Percentiles rank a stretch among this genome's conserved stretches.
Evolutionary conservation across 1,284 basidiomycete genomes (phyloP).

Genomic region (Papiliotrema flavescens): DNA sequence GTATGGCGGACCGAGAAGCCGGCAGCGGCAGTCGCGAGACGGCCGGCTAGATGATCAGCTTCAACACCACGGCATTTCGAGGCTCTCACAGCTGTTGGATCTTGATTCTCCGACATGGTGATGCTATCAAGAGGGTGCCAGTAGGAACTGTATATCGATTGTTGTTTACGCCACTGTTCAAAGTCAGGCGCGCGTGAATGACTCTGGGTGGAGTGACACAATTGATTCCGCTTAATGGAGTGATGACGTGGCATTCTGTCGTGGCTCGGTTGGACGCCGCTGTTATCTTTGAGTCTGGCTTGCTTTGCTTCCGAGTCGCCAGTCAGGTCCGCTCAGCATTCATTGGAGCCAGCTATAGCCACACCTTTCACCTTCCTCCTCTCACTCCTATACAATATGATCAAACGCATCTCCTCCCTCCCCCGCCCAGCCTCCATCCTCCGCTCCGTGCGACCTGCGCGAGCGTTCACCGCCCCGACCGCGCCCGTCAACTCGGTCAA

Average conservation of each 20-base stretch:
- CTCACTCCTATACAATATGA: constrained; percentile 22
- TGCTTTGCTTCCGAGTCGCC: neutral
- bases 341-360: too few relatives aligned
- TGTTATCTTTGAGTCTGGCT: neutral
- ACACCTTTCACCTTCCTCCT: neutral
- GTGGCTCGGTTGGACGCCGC: neutral
- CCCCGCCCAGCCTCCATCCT: constrained; percentile 22
- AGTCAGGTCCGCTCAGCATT: neutral
- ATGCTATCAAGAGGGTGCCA: too few relatives aligned
- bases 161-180: constrained; percentile 2
- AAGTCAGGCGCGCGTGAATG: neutral
- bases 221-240: neutral
- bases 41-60: neutral
- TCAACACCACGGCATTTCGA: neutral
- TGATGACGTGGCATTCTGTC: neutral
- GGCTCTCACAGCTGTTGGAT: constrained; percentile 26
- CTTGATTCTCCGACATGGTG: constrained; percentile 35
- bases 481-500: constrained; percentile 17
- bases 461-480: constrained; percentile 29
- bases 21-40: constrained; percentile 30
- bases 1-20: constrained; percentile 14
- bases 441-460: constrained; percentile 14
- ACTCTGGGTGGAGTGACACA: neutral
- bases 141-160: neutral
- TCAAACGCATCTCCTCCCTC: constrained; percentile 29